Evolutionary conservation across 148 eudicot genomes (phyloP), one percentile per base, ranked within the genome.

Genomic region (Simmondsia chinensis): DNA sequence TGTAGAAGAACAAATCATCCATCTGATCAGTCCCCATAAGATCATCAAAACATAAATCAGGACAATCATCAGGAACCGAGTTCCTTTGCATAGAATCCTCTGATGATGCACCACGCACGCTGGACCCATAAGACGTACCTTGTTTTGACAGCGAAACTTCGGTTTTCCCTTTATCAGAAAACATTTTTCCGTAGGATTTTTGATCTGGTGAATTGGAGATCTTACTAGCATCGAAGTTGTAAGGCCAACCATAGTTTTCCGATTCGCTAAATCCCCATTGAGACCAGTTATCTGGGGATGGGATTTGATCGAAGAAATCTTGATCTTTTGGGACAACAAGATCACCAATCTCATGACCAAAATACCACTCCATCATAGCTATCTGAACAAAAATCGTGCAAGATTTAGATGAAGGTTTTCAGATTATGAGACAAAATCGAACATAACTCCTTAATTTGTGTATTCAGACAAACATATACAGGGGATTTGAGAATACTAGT

Each of bases 1-100:
- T 54, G 67, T 78, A 83, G 87, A 76, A 45, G 74, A 74, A 79
- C 43, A 69, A 66, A 60, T 76, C 94, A 61, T 74, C 81, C 46
- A 61, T 64, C 18, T 69, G 57, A 43, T 74, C 68, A 28, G 52
- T 47, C 31, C 47, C 45, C 49, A 47, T 54, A 4, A 66, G 48
- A 30, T 65, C 57, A 42, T 59, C 45, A 52, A 59, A 57, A 23
- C 65, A 63, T 45, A 48, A 61, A 30, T 76, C 83, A 14, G 69
- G 48, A 19, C 50, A 36, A 18, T 33, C 66, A 33, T 52, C 18
- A 27, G 55, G n/a, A 43, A 59, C 44, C 2, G 71, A 23, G 22
- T 38, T 43, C 49, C 49, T 52, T 12, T 37, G 60, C 37, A 13
- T 36, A 18, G 70, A 43, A 32, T 63, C 49, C 48, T 52, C 57